Percentiles rank a stretch among this genome's conserved stretches.
These are phyloP conservation scores for Entomortierella lignicola DNA, from an alignment of 192 early-diverging fungal species.

Conservation along the genomic window DNA sequence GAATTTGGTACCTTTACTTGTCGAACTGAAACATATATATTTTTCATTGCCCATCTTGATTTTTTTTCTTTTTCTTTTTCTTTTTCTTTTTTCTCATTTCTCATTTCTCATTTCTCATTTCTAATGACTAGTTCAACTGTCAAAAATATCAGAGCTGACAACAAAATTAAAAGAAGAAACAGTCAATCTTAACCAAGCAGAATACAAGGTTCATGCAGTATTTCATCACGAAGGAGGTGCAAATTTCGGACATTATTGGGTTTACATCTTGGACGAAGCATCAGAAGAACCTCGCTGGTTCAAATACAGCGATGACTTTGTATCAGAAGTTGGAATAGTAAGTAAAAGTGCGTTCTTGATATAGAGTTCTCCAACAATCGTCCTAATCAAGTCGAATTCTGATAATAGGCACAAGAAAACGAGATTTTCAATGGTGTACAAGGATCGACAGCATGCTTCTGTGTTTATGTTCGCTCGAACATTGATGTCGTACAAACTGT, in stretches of 20 bases:
- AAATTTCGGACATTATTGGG: constrained; percentile 85
- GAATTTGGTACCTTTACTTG: background rate
- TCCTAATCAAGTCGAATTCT: background rate
- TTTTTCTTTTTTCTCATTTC: background rate
- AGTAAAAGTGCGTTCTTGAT: background rate
- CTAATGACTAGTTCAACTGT: constrained; percentile 7
- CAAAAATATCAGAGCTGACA: constrained; percentile 16
- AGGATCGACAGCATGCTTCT: constrained; percentile 75
- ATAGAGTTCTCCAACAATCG: background rate
- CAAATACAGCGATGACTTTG: constrained; percentile 80
- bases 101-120: background rate
- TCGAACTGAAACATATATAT: background rate
- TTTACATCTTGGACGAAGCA: constrained; percentile 72
- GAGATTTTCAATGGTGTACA: constrained; percentile 69
- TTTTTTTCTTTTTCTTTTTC: background rate
- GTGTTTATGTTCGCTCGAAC: constrained; percentile 71
- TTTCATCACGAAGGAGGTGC: constrained; percentile 77
- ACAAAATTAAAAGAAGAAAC: constrained; percentile 50
- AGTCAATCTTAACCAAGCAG: constrained; percentile 40
- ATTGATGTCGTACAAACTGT: constrained; percentile 33
- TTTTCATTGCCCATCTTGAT: too few species aligned
- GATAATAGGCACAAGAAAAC: constrained; percentile 52
- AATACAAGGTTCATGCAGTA: constrained; percentile 79
- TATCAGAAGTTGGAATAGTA: constrained; percentile 61
- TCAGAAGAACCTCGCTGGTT: constrained; percentile 68